phyloP scores from a whole-genome alignment of 805 yeast genomes.

The Wickerhamomyces xylosicus region DNA sequence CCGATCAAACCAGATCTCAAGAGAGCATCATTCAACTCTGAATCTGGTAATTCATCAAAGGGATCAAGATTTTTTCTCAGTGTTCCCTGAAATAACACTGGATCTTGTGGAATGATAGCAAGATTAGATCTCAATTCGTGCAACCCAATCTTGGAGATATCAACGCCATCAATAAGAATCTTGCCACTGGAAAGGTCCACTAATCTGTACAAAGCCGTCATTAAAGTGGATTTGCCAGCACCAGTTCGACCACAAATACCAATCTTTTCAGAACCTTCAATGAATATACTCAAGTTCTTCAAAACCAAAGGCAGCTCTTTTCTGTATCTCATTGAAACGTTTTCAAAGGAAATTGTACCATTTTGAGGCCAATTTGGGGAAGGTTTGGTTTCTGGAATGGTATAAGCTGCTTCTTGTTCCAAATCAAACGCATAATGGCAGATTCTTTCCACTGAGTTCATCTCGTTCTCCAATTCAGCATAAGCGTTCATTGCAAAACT shows the following conservation, averaged over 20 bases:
- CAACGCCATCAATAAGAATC: conserved; percentile 48
- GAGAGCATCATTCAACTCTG: conserved; percentile 46
- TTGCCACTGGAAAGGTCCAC: conserved; percentile 39
- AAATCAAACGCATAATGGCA: conserved; percentile 53
- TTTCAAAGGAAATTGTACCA: conserved; percentile 30
- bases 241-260: conserved; percentile 91
- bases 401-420: conserved; percentile 57
- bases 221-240: conserved; percentile 68
- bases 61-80: conserved; percentile 56
- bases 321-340: conserved; percentile 46
- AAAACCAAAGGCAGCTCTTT: conserved; percentile 52
- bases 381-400: conserved; percentile 26
- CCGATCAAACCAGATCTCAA: conserved; percentile 47
- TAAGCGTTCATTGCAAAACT: conserved; percentile 51
- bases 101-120: conserved; percentile 66
- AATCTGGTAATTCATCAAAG: conserved; percentile 39
- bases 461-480: conserved; percentile 66
- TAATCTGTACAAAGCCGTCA: conserved; percentile 52
- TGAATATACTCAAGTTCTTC: conserved; percentile 30
- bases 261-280: conserved; percentile 54
- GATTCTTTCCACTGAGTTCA: conserved; percentile 70
- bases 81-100: conserved; percentile 51
- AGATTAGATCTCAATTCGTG: conserved; percentile 44
- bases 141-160: conserved; percentile 41
- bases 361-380: conserved; percentile 11